Base-by-base conservation (phyloP, 805 yeast species). In the Wickerhamomyces tratensis region DNA sequence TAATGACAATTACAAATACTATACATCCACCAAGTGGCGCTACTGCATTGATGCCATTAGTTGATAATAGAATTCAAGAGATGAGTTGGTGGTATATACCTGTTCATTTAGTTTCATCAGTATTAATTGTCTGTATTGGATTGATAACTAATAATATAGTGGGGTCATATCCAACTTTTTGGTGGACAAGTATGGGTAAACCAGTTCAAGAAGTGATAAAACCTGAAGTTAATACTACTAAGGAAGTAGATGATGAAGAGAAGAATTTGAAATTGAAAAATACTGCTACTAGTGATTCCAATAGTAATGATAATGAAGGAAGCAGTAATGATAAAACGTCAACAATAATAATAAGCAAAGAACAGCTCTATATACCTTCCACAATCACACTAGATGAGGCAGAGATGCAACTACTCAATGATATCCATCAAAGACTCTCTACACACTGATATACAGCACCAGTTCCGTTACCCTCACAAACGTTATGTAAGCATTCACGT, bases 11-110 rank as follows among this genome's bases (percentile, higher is more conserved):
- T 1, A 56, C 69, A 6, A 76, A 76, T 46, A 71, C 79, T 44
- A 73, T 77, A 1, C 86, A 81, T 54, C 87, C 87, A 0, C 87
- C 87, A 0, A 79, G 81, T 1, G 87, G 87, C 3, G 86, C 86
- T 1, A 70, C 81, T 9, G 85, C 86, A 0, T 52, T 80, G 34
- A 57, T 80, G 8, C 83, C 86, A 0, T 59, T 69, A 2, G 51
- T 72, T 0, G 80, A 77, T 41, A 70, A 54, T 1, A 48, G 52
- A 7, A 62, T 78, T 5, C 56, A 75, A 11, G 48, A 40, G 4
- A 64, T 79, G 71, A 72, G 85, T 39, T 80, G 86, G 87, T 76
- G 80, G 76, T 79, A 72, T 49, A 51, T 80, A 29, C 80, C 82
- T 0, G 68, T 63, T 0, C 81, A 78, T 42, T 41, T 80, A 4